A percentile compares a stretch with the other conserved stretches of the same genome.
Evolutionary conservation across 805 yeast genomes (phyloP).

Genomic region (Kazachstania taianensis): DNA sequence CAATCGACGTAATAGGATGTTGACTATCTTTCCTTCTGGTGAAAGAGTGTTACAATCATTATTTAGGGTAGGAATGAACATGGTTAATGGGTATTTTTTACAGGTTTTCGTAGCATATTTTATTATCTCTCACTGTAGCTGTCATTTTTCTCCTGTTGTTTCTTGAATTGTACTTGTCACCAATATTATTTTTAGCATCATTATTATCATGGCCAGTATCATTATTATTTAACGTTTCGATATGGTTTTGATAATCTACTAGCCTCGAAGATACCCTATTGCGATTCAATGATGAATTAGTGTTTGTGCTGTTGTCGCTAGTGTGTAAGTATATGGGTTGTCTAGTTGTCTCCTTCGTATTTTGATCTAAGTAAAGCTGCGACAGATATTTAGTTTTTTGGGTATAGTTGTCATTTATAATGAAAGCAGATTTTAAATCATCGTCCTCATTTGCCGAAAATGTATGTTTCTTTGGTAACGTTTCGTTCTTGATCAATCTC

Average conservation of each 20-base stretch:
- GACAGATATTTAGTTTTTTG: constrained; percentile 5
- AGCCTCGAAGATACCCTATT: constrained; percentile 3
- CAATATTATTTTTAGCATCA: not conserved
- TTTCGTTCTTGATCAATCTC: constrained; percentile 13
- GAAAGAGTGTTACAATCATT: too few relatives aligned
- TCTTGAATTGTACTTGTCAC: too few relatives aligned
- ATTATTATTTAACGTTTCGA: not conserved
- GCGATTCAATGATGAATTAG: not conserved
- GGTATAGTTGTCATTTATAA: not conserved
- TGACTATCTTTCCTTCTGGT: too few relatives aligned
- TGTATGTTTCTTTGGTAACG: not conserved
- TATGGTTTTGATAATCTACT: constrained; percentile 2
- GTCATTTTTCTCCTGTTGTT: too few relatives aligned
- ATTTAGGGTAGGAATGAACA: too few relatives aligned
- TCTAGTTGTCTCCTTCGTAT: constrained; percentile 1
- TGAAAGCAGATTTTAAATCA: constrained; percentile 1
- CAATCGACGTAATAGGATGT: too few relatives aligned
- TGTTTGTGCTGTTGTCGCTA: not conserved
- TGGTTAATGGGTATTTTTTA: too few relatives aligned
- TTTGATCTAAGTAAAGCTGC: constrained; percentile 3
- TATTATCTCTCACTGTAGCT: too few relatives aligned
- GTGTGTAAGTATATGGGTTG: too few relatives aligned
- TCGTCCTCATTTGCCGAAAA: constrained; percentile 1
- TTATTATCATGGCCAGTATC: not conserved
- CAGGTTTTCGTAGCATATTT: too few relatives aligned